These are phyloP conservation scores for Huiozyma sinensis DNA, from an alignment of 805 yeast species.

Conservation along the genomic window DNA sequence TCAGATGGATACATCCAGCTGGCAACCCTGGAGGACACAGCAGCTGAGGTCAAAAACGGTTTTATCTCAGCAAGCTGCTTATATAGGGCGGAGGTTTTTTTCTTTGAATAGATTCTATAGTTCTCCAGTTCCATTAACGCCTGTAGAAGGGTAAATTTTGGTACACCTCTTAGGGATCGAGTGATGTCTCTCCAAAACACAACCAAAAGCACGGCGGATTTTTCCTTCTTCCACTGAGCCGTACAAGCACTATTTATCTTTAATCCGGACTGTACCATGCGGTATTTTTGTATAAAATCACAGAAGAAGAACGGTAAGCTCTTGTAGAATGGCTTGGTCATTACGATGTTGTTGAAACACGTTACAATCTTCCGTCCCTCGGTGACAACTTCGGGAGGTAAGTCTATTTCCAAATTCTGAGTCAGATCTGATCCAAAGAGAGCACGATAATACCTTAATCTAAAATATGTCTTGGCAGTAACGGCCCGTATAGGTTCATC, in stretches of 20 bases:
- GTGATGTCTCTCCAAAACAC: slow-evolving; percentile 25
- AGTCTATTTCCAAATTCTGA: slow-evolving; percentile 1
- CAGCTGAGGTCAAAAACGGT: slow-evolving; percentile 1
- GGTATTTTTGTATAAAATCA: slow-evolving; percentile 23
- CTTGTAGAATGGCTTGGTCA: slow-evolving; percentile 19
- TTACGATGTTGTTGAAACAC: slow-evolving; percentile 13
- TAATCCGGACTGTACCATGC: slow-evolving; percentile 17
- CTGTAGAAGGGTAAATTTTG: slow-evolving; percentile 19
- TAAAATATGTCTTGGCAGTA: slow-evolving; percentile 1
- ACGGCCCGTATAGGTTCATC: background rate
- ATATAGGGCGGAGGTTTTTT: slow-evolving; percentile 19
- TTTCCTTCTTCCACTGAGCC: slow-evolving; percentile 18
- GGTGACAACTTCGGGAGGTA: slow-evolving; percentile 3
- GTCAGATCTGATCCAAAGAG: background rate
- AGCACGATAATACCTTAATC: background rate
- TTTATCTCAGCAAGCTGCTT: slow-evolving; percentile 8
- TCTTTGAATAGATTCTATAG: slow-evolving; percentile 18
- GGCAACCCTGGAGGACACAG: slow-evolving; percentile 1
- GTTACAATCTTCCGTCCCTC: slow-evolving; percentile 4
- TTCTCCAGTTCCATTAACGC: slow-evolving; percentile 25
- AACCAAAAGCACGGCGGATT: slow-evolving; percentile 17
- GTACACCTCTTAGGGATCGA: slow-evolving; percentile 18
- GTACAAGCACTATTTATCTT: slow-evolving; percentile 6
- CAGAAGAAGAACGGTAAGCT: slow-evolving; percentile 21
- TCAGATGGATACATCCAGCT: slow-evolving; percentile 21